These are phyloP conservation scores for Tolypocladium amazonense DNA, from an alignment of 2,329 filamentous ascomycete genomes.

Conservation along the genomic window DNA sequence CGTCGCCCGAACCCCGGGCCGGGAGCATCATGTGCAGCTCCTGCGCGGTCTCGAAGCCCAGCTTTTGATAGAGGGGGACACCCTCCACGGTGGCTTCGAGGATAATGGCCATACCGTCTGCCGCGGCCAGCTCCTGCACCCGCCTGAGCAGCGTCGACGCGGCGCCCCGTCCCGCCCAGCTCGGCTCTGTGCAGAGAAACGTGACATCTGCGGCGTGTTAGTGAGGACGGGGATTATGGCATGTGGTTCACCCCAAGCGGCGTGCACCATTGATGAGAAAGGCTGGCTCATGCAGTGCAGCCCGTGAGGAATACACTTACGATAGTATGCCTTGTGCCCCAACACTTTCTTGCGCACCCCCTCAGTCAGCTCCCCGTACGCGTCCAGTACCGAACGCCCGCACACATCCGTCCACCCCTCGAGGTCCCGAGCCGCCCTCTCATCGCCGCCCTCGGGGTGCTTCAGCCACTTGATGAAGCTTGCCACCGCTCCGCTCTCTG, in stretches of 20 bases:
- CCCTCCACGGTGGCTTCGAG: slow-evolving; percentile 28
- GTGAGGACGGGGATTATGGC: not conserved
- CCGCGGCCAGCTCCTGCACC: slow-evolving; percentile 21
- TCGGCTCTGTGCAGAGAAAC: slow-evolving; percentile 27
- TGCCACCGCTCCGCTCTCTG: slow-evolving; percentile 14
- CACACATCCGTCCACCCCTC: slow-evolving; percentile 18
- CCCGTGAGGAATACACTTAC: slow-evolving; percentile 17
- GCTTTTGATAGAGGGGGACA: slow-evolving; percentile 23
- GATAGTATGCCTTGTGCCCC: slow-evolving; percentile 20
- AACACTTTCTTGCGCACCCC: slow-evolving; percentile 19
- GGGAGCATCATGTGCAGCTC: slow-evolving; percentile 25
- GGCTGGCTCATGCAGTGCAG: not conserved
- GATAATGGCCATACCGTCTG: slow-evolving; percentile 21
- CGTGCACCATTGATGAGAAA: too few relatives aligned
- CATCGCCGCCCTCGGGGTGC: slow-evolving; percentile 8
- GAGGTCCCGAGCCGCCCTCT: slow-evolving; percentile 8
- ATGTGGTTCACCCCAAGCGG: too few relatives aligned
- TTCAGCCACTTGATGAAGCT: slow-evolving; percentile 27
- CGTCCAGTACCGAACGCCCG: slow-evolving; percentile 19
- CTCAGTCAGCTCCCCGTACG: slow-evolving; percentile 20
- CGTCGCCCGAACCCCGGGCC: slow-evolving; percentile 11
- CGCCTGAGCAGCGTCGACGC: slow-evolving; percentile 20
- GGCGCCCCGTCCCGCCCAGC: slow-evolving; percentile 22
- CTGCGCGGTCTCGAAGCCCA: slow-evolving; percentile 22
- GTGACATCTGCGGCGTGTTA: slow-evolving; percentile 17